Base-by-base conservation (phyloP, 306 rosid genomes). In the Mucuna pruriens region DNA sequence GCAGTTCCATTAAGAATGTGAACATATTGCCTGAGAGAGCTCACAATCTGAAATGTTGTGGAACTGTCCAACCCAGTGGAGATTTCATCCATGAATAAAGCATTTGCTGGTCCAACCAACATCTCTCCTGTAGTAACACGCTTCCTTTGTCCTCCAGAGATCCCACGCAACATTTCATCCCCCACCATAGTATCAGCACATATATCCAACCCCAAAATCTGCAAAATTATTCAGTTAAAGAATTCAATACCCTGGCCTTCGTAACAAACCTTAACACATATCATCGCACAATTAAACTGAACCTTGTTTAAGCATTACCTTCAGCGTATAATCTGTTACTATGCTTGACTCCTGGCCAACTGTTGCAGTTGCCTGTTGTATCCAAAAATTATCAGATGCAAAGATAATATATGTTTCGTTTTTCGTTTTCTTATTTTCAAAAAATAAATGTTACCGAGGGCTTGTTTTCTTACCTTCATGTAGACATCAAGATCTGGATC, bases 71-170 rank as follows among this genome's bases (percentile, higher is more conserved):
- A 76, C 10, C 93, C 93, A 4, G 91, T 90, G 3, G 93, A 90
- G 64, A 90, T 90, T 57, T 90, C 90, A 69, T 90, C 93, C 93
- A 90, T 90, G 80, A 90, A 84, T 7, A 90, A 54, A 42, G 87
- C 91, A 26, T 88, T 86, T 25, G 87, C 86, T 1, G 91, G 91
- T 60, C 93, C 91, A 67, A 90, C 93, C 49, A 90, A 63, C 91
- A 90, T 84, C 81, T 90, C 93, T 40, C 89, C 93, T 39, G 94
- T 91, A 2, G 98, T 94, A 1, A 94, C 90, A 57, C 98, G 98
- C 82, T 94, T 94, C 86, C 92, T 94, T 67, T 94, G 91, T 19
- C 98, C 98, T 23, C 98, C 98, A 3, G 98, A 94, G 72, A 94
- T 90, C n/a, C 98, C 98, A 42, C 97, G 86, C 84, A 94, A 76